These are phyloP conservation scores for Mycena polygramma DNA, from an alignment of 768 basidiomycete species.

Conservation along the genomic window DNA sequence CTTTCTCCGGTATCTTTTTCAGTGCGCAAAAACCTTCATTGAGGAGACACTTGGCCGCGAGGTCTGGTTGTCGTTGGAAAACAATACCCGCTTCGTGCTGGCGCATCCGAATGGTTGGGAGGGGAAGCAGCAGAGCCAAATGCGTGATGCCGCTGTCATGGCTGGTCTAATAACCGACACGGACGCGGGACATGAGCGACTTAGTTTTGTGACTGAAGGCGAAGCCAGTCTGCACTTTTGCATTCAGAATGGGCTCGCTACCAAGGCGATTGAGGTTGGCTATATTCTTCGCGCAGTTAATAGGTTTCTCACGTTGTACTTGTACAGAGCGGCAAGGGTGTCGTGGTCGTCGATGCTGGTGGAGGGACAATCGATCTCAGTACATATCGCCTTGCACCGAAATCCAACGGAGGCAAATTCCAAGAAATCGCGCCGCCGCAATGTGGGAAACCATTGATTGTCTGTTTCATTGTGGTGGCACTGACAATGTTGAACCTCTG, in stretches of 20 bases:
- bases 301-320: slow-evolving; percentile 30
- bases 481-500: background rate
- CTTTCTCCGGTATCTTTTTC: slow-evolving; percentile 59
- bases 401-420: slow-evolving; percentile 47
- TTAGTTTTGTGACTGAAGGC: slow-evolving; percentile 67
- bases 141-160: slow-evolving; percentile 60
- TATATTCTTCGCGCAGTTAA: no score
- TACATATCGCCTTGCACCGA: slow-evolving; percentile 57
- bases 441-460: slow-evolving; percentile 47
- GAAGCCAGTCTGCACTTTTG: slow-evolving; percentile 69
- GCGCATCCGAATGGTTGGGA: slow-evolving; percentile 72
- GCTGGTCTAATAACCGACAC: slow-evolving; percentile 59
- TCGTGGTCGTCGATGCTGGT: slow-evolving; percentile 68
- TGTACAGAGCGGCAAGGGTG: slow-evolving; percentile 45
- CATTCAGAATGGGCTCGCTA: slow-evolving; percentile 54
- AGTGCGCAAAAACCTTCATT: slow-evolving; percentile 57
- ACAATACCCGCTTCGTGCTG: slow-evolving; percentile 60
- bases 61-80: slow-evolving; percentile 56
- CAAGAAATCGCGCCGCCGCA: slow-evolving; percentile 64
- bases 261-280: slow-evolving; percentile 44
- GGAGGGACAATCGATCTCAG: slow-evolving; percentile 74
- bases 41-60: slow-evolving; percentile 55
- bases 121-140: slow-evolving; percentile 62
- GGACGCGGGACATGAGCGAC: slow-evolving; percentile 50
- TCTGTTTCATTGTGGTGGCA: no score